Evolutionary conservation across 257 asterid species (phyloP), one percentile per base, ranked within the genome.

Genomic region (Nicotiana knightiana): DNA sequence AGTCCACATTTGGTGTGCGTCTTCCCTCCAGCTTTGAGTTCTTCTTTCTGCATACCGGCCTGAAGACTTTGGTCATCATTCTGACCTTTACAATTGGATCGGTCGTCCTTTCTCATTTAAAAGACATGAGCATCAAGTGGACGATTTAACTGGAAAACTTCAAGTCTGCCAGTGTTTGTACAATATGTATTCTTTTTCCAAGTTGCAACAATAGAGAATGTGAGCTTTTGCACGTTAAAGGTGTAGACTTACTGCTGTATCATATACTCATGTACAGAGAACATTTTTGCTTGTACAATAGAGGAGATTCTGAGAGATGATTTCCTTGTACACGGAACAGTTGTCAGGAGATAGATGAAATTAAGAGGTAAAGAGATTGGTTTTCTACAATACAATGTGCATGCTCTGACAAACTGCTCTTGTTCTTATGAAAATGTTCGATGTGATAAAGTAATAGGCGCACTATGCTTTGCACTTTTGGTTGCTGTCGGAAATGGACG

Each of bases 1-100:
- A 97, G 97, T 76, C 98, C 99, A 43, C 98, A 94, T 87, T 83
- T 94, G 94, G 93, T 96, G 77, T 88, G 99, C 28, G 93, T 96
- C 67, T 86, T 93, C 88, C 99, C 99, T 73, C 98, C 98, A 17
- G 77, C 91, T 54, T 93, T 96, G 86, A 91, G 98, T 90, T 96
- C 98, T 46, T 94, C 99, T 18, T 96, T 90, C 89, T 96, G 99
- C 76, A 83, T 93, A 82, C 94, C 98, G 2, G 91, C 94, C 37
- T 87, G 89, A 90, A 61, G 68, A 48, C 65, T 61, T 58, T 37
- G 39, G 35, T 75, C 53, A 10, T 59, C 59, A n/a, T 64, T 6
- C 26, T 54, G 53, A 11, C 64, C 28, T 12, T 48, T 55, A 35
- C 24, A 61, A 82, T 68, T 73, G 26, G 16, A 33, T n/a, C 32